Conservation (phyloP, 2,329 filamentous ascomycete genomes). For the Fusarium pseudonygamai region DNA sequence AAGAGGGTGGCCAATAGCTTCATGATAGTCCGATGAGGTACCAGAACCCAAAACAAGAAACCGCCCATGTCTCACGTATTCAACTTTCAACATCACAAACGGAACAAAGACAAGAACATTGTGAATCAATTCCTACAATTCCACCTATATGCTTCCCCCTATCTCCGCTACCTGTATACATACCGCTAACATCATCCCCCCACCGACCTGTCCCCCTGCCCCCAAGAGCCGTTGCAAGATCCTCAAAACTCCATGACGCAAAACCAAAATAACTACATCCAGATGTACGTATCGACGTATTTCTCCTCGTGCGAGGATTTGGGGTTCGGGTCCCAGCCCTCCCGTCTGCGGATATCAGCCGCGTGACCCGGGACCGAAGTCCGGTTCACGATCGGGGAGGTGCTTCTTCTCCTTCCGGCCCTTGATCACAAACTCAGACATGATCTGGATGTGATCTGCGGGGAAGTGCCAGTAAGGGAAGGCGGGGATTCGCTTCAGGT, state of each 20-base stretch:
- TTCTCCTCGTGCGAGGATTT: conserved; percentile 5
- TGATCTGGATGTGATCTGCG: conserved; percentile 88
- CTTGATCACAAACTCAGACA: conserved; percentile 91
- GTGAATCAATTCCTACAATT: conserved; percentile 44
- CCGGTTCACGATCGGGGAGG: conserved; percentile 69
- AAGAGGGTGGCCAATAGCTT: not conserved
- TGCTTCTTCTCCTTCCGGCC: conserved; percentile 83
- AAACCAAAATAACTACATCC: conserved; percentile 53
- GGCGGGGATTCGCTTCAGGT: conserved; percentile 86
- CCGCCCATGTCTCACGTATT: not conserved
- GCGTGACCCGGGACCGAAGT: conserved; percentile 61
- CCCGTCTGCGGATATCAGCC: conserved; percentile 37
- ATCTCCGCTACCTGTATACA: conserved; percentile 36
- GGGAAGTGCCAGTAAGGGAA: conserved; percentile 97
- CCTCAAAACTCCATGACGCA: conserved; percentile 52
- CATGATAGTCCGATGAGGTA: not conserved
- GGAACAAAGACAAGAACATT: conserved; percentile 30
- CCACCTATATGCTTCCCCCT: conserved; percentile 13
- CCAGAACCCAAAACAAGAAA: not conserved
- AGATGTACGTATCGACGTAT: conserved; percentile 44
- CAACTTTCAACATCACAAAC: no score
- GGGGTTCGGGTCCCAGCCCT: conserved; percentile 4
- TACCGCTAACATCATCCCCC: conserved; percentile 36
- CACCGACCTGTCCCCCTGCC: conserved; percentile 16
- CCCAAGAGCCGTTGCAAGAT: conserved; percentile 45